phyloP scores from a whole-genome alignment of 2,329 filamentous ascomycete genomes.

The Hypoxylon sp. region DNA sequence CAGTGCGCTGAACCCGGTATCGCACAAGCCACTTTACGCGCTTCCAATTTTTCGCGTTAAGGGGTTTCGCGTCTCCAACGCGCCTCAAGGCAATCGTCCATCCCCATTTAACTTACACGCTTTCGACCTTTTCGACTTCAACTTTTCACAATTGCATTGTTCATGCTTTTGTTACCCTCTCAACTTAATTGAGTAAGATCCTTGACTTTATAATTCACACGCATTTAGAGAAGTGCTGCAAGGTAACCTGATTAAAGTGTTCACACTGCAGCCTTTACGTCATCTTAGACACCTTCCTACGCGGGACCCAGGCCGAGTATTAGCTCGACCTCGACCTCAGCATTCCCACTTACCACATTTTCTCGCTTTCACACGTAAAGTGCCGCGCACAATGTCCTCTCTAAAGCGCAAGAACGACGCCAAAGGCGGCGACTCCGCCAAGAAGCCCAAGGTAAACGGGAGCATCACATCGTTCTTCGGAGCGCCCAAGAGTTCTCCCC shows the following conservation, averaged over 20 bases:
- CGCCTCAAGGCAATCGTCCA: constrained; percentile 22
- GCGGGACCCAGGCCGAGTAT: constrained; percentile 20
- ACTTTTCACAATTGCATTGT: constrained; percentile 30
- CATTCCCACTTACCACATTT: not conserved
- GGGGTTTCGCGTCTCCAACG: constrained; percentile 39
- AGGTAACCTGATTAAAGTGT: not conserved
- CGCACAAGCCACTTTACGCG: constrained; percentile 45
- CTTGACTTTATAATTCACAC: not conserved
- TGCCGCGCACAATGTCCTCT: constrained; percentile 62
- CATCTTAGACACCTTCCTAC: constrained; percentile 27
- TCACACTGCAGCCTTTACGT: constrained; percentile 39
- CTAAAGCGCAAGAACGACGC: constrained; percentile 77
- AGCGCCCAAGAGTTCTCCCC: constrained; percentile 68
- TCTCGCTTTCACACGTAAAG: constrained; percentile 1
- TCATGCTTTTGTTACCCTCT: constrained; percentile 6
- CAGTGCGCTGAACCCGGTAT: constrained; percentile 32
- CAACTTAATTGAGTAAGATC: constrained; percentile 8
- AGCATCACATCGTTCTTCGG: constrained; percentile 94
- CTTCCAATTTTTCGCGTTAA: constrained; percentile 35
- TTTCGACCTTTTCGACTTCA: constrained; percentile 9
- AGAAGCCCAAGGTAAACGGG: constrained; percentile 81
- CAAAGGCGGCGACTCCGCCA: constrained; percentile 67
- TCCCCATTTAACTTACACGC: constrained; percentile 30
- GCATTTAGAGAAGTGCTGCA: constrained; percentile 12
- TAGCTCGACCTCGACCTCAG: constrained; percentile 19